Conservation (phyloP, 2,329 filamentous ascomycete genomes). For the Ophiocordyceps australis region DNA sequence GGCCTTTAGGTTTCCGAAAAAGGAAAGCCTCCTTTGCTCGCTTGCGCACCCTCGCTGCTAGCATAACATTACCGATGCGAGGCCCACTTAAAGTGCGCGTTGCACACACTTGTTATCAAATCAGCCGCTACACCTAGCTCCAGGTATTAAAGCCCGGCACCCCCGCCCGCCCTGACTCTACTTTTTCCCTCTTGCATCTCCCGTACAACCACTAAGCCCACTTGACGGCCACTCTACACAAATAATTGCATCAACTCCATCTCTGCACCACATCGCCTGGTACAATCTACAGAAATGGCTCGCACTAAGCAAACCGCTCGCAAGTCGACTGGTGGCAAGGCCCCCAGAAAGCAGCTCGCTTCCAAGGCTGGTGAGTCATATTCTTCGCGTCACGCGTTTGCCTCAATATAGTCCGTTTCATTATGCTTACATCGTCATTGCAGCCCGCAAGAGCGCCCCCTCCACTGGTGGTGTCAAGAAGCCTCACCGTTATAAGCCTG, state of each 20-base stretch:
- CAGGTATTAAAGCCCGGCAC: slow-evolving; percentile 23
- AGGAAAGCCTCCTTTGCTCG: too few species aligned
- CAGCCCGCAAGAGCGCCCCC: slow-evolving; percentile 82
- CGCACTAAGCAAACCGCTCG: slow-evolving; percentile 51
- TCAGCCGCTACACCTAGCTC: slow-evolving; percentile 15
- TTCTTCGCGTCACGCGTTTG: not conserved
- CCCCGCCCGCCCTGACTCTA: slow-evolving; percentile 21
- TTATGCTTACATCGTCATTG: not conserved
- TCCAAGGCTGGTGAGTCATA: slow-evolving; percentile 60
- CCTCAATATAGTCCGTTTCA: too few species aligned
- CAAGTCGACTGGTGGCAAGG: slow-evolving; percentile 68
- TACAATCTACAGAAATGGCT: too few species aligned
- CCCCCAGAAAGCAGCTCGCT: slow-evolving; percentile 87
- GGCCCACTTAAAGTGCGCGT: too few species aligned
- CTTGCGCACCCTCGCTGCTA: too few species aligned
- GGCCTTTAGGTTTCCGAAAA: too few species aligned
- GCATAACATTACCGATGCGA: too few species aligned
- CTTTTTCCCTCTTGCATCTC: slow-evolving; percentile 22
- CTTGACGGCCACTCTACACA: too few species aligned
- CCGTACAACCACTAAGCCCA: slow-evolving; percentile 19
- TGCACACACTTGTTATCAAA: too few species aligned
- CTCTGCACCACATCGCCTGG: too few species aligned
- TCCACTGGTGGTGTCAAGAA: slow-evolving; percentile 96
- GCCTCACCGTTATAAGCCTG: slow-evolving; percentile 79
- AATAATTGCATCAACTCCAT: too few species aligned